Conservation (phyloP, 2,329 filamentous ascomycete species). For the Catunica adiposa region DNA sequence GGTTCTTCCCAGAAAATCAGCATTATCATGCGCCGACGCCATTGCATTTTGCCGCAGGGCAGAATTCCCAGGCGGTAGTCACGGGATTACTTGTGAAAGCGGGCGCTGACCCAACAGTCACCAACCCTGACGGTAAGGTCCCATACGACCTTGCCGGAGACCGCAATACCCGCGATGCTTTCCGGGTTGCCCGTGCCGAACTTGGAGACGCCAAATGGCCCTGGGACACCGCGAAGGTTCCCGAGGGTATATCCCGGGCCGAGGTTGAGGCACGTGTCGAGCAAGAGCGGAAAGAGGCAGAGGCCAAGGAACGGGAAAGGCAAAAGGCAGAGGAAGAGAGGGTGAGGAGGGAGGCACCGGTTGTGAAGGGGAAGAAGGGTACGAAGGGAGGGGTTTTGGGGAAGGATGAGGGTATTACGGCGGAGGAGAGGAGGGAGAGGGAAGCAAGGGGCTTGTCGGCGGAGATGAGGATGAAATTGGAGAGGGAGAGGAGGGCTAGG, state of each 20-base stretch:
- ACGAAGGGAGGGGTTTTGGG: constrained; percentile 29
- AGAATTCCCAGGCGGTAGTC: constrained; percentile 65
- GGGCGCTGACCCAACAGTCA: constrained; percentile 53
- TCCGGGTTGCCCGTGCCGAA: constrained; percentile 71
- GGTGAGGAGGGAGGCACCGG: constrained; percentile 48
- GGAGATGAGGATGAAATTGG: constrained; percentile 69
- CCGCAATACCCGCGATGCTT: constrained; percentile 71
- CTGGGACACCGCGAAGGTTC: constrained; percentile 64
- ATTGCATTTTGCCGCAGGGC: constrained; percentile 70
- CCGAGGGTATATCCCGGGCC: constrained; percentile 48
- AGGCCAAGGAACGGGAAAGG: constrained; percentile 51
- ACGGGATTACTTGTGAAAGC: constrained; percentile 59
- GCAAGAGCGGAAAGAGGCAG: constrained; percentile 52
- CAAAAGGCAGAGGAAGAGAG: constrained; percentile 60
- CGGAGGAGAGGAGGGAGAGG: constrained; percentile 66
- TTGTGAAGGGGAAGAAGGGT: constrained; percentile 33
- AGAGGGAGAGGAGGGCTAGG: constrained; percentile 75
- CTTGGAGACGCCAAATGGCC: constrained; percentile 61
- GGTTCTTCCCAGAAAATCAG: constrained; percentile 53
- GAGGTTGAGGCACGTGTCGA: constrained; percentile 56
- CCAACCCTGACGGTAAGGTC: constrained; percentile 63
- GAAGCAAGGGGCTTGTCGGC: constrained; percentile 71
- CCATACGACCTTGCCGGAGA: constrained; percentile 75
- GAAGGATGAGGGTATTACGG: constrained; percentile 49
- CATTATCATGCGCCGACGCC: constrained; percentile 70